Base-by-base conservation (phyloP, 148 eudicot genomes). In the Chenopodium berlandieri region DNA sequence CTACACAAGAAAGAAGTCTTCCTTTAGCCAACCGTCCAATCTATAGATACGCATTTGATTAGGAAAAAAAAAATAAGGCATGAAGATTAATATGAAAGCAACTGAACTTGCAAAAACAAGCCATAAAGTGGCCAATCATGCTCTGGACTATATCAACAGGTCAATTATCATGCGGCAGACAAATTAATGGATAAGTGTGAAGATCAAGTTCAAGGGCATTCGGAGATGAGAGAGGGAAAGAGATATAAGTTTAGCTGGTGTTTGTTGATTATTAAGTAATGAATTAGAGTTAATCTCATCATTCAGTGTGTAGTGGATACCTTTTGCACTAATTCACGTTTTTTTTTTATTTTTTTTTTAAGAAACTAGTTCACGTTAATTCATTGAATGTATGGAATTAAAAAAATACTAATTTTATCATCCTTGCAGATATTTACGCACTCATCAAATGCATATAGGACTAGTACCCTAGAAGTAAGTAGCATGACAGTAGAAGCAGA, bases 1-100 rank as follows among this genome's bases (percentile, higher is more conserved):
- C 97, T 94, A 83, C 80, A 86, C 82, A 83, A 87, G 68, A 84
- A 83, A 71, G 67, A 71, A 77, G 68, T 48, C 72, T 60, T 12
- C 31, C 23, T 52, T 71, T 54, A 84, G 22, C 52, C 54, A 80
- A n/a, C 75, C 25, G 69, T 67, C 67, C 74, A 75, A 20, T 16
- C 8, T 12, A 69, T 75, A 50, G 22, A 47, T 76, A 52, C n/a
- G 80, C 44, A 65, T 2, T 66, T 50, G 7, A 58, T 25, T 37
- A 81, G 13, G 44, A 5, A 79, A 52, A 52, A 52, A 52, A 40
- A 52, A 2, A 34, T 34, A 20, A 71, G 31, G 37, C n/a, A 67
- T 22, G 50, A 50, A 44, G 68, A 20, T 77, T 9, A 52, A 27
- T 66, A n/a, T 50, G 20, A 22, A 16, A 75, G 19, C 78, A 75